Conservation (phyloP, 2,329 filamentous ascomycete species). For the Zymoseptoria crescenta region DNA sequence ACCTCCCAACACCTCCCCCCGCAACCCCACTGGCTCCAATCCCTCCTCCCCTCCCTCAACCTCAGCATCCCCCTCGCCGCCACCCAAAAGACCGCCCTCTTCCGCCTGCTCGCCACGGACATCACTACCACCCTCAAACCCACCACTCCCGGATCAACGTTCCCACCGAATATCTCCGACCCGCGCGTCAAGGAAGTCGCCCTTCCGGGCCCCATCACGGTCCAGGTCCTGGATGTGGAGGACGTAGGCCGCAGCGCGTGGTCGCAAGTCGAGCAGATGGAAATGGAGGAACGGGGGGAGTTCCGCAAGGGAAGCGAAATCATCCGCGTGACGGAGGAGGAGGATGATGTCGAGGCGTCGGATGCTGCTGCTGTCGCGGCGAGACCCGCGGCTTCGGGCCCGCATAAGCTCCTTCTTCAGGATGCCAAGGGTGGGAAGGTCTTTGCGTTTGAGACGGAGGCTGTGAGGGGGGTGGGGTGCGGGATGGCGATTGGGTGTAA, state of each 20-base stretch:
- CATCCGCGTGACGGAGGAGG: constrained; percentile 59
- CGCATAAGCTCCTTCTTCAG: constrained; percentile 76
- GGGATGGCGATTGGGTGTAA: constrained; percentile 73
- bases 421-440: constrained; percentile 64
- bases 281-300: constrained; percentile 65
- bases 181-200: constrained; percentile 47
- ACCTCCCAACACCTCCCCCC: constrained; percentile 39
- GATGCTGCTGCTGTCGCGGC: constrained; percentile 20
- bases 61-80: constrained; percentile 57
- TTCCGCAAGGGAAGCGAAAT: constrained; percentile 70
- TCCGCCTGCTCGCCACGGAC: constrained; percentile 71
- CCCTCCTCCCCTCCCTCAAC: constrained; percentile 50
- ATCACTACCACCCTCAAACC: constrained; percentile 53
- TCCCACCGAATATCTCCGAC: constrained; percentile 53
- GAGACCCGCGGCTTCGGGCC: constrained; percentile 38
- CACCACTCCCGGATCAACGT: constrained; percentile 36
- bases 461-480: constrained; percentile 54
- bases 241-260: constrained; percentile 73
- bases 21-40: constrained; percentile 55
- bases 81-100: constrained; percentile 69
- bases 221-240: constrained; percentile 80
- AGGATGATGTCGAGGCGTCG: no score
- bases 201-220: constrained; percentile 56
- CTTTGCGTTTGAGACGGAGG: constrained; percentile 64
- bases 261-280: constrained; percentile 79